Conservation (phyloP, 306 rosid genomes). For the Corylus avellana region DNA sequence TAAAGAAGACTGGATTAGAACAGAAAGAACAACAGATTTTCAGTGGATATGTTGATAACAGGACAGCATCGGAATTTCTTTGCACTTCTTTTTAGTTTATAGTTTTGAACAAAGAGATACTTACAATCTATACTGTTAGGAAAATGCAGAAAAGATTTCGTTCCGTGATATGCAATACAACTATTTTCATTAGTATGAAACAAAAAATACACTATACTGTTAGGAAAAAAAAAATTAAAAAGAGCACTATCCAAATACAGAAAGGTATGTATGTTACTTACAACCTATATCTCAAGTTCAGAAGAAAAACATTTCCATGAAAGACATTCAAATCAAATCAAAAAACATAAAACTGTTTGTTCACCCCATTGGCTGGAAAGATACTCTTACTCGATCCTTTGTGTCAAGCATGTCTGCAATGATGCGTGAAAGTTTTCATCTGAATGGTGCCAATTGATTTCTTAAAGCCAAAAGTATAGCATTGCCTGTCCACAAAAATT, state of each 20-base stretch:
- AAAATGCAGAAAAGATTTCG: not conserved
- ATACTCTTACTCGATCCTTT: conserved; percentile 20
- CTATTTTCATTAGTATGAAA: not conserved
- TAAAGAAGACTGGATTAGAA: not conserved
- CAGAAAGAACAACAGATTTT: not conserved
- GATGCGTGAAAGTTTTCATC: conserved; percentile 16
- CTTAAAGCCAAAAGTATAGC: conserved; percentile 85
- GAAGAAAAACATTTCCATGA: conserved; percentile 8
- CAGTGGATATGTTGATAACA: not conserved
- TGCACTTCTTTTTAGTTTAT: not conserved
- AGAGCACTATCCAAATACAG: conserved; percentile 17
- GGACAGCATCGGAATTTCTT: not conserved
- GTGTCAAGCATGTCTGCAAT: conserved; percentile 23
- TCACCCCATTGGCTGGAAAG: conserved; percentile 22
- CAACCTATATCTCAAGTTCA: conserved; percentile 23
- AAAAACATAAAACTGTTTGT: conserved; percentile 27
- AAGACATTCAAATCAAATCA: conserved; percentile 20
- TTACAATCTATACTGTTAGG: not conserved
- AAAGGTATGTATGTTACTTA: conserved; percentile 23
- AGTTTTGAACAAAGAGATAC: not conserved
- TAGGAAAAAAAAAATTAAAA: not conserved
- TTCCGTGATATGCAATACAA: not conserved
- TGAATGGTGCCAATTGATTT: conserved; percentile 30
- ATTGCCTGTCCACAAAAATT: conserved; percentile 76
- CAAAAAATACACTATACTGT: not conserved